Base-by-base conservation (phyloP, 108 stramenopile species). In the Cyclostephanos tholiformis region DNA sequence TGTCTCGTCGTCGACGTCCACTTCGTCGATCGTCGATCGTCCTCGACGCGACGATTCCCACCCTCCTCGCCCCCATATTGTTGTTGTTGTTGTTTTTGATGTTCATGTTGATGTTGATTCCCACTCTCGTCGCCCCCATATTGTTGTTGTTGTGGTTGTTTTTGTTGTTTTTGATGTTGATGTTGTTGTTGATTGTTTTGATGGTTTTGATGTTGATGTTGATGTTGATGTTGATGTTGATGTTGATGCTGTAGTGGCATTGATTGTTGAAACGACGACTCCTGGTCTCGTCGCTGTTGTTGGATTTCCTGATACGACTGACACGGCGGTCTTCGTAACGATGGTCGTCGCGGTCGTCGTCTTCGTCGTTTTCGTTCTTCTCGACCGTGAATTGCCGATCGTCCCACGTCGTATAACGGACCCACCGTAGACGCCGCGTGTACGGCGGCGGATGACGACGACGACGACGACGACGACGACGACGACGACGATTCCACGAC, bases 191-290 rank as follows among this genome's bases (percentile, higher is more conserved):
- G 35, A n/a, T 59, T 4, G 22, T 71, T 17, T 26, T 61, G 60
- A 19, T 64, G 41, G 16, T 64, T 63, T 19, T 49, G 63, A 8
- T 72, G 17, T 3, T 13, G 72, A 55, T 63, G 71, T 2, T 22
- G 29, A n/a, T 65, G 71, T 20, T 65, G 70, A 0, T 41, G 63
- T 30, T 71, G 32, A 1, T 6, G 52, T 52, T 52, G 52, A 0
- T 55, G 26, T 55, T 27, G 53, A 0, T 5, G 23, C 4, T 5
- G 52, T 23, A 20, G 23, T 52, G 6, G 32, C 2, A 32, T 32
- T 4, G 32, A 4, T 4, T 32, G 32, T 4, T 4, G 32, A 4
- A 2, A 4, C 32, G 32, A 4, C 32, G 32, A 2, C 3, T 32
- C 32, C 3, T 32, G 32, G 3, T 4, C 3, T 32, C 32, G 32